These are phyloP conservation scores for Hericium erinaceus DNA, from an alignment of 768 basidiomycete genomes.

Conservation along the genomic window DNA sequence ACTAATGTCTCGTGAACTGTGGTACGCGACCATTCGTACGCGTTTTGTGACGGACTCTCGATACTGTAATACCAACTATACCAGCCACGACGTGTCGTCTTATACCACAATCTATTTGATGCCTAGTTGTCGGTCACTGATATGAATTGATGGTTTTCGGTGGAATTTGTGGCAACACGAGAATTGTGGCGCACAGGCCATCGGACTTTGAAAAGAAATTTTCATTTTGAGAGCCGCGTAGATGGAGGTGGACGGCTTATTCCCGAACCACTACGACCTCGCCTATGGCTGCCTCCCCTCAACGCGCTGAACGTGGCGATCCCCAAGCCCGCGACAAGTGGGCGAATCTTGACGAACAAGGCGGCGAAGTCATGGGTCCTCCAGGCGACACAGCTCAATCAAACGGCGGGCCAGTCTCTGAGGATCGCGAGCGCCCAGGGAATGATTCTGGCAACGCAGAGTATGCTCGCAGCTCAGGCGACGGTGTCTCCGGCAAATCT, in stretches of 20 bases:
- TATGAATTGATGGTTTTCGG: not conserved
- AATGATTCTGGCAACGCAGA: constrained; percentile 9
- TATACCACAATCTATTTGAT: not conserved
- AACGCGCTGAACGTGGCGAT: constrained; percentile 11
- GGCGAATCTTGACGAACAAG: constrained; percentile 12
- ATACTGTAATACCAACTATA: not conserved
- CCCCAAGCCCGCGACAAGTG: constrained; percentile 15
- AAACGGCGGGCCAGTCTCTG: constrained; percentile 12
- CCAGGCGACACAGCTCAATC: constrained; percentile 12
- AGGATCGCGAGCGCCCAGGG: constrained; percentile 11
- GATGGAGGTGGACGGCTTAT: not conserved
- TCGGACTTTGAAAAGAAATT: constrained; percentile 16
- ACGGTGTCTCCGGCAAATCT: constrained; percentile 10
- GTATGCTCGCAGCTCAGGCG: constrained; percentile 14
- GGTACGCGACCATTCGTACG: not conserved
- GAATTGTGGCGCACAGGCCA: constrained; percentile 8
- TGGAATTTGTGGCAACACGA: not conserved
- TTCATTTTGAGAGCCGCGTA: constrained; percentile 1
- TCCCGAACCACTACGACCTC: constrained; percentile 1
- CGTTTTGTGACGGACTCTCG: constrained; percentile 1
- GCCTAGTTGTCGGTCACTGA: not conserved
- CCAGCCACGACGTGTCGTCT: not conserved
- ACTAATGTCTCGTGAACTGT: not conserved
- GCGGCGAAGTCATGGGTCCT: constrained; percentile 13
- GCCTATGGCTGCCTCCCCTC: constrained; percentile 18